A percentile compares a stretch with the other conserved stretches of the same genome.
Evolutionary conservation across 2,329 filamentous ascomycete genomes (phyloP).

Genomic region (Didymella keratinophila): DNA sequence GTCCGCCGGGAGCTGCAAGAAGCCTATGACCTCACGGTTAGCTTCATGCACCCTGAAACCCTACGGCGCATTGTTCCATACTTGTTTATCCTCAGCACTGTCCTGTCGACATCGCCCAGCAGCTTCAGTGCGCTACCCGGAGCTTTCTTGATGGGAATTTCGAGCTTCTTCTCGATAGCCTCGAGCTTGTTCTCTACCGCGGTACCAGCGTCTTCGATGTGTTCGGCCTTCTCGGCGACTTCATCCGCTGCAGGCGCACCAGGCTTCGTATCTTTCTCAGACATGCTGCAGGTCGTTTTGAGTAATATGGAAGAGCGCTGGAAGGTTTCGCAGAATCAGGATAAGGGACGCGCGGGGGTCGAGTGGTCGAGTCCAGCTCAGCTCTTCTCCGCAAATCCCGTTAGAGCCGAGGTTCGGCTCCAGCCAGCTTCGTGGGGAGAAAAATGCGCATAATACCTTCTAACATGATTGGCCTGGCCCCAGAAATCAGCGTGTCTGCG

Average conservation of each 20-base stretch:
- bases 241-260: conserved; percentile 47
- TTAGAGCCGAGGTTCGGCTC: conserved; percentile 31
- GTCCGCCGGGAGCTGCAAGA: conserved; percentile 54
- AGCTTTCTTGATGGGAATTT: conserved; percentile 29
- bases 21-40: conserved; percentile 41
- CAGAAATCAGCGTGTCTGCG: too few species aligned
- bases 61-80: conserved; percentile 25
- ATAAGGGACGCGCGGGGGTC: conserved; percentile 20
- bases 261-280: conserved; percentile 47
- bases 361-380: conserved; percentile 2
- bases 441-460: too few species aligned
- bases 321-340: conserved; percentile 27
- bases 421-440: background rate
- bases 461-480: too few species aligned
- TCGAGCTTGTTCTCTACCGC: conserved; percentile 22
- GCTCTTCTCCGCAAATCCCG: conserved; percentile 29
- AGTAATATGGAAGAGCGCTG: conserved; percentile 21
- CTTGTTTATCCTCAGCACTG: conserved; percentile 56
- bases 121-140: conserved; percentile 37
- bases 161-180: conserved; percentile 19
- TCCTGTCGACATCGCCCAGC: conserved; percentile 48
- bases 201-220: conserved; percentile 19
- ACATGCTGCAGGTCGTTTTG: conserved; percentile 39
- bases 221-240: conserved; percentile 37
- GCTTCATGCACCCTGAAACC: conserved; percentile 13